A percentile compares a stretch with the other conserved stretches of the same genome.
These are phyloP conservation scores for Tylopilus plumbeoviolaceoides DNA, from an alignment of 768 basidiomycete genomes.

Conservation along the genomic window DNA sequence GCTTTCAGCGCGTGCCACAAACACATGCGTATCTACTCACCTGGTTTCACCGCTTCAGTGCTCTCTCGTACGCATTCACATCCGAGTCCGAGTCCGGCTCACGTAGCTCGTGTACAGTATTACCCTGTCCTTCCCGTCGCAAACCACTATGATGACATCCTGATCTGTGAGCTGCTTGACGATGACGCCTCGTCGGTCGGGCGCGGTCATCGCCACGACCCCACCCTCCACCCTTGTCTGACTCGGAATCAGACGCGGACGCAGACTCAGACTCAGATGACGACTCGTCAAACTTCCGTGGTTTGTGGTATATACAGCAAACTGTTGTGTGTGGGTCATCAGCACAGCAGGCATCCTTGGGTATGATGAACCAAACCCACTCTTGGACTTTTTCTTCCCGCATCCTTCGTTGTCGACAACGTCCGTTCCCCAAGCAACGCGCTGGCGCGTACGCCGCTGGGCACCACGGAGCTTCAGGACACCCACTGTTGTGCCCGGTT, in stretches of 20 bases:
- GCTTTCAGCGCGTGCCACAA: background rate
- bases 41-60: slow-evolving; percentile 26
- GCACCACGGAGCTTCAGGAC: slow-evolving; percentile 59
- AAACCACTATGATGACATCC: background rate
- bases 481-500: slow-evolving; percentile 34
- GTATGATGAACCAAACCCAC: slow-evolving; percentile 40
- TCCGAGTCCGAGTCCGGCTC: slow-evolving; percentile 21
- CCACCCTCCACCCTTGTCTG: slow-evolving; percentile 6
- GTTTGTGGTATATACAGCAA: slow-evolving; percentile 93
- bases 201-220: slow-evolving; percentile 7
- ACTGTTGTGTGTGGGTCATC: slow-evolving; percentile 43
- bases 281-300: slow-evolving; percentile 76
- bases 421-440: slow-evolving; percentile 80
- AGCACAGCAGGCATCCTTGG: too few relatives aligned
- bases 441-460: slow-evolving; percentile 40
- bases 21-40: background rate
- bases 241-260: slow-evolving; percentile 29
- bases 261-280: slow-evolving; percentile 61
- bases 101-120: slow-evolving; percentile 17
- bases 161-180: slow-evolving; percentile 5
- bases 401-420: slow-evolving; percentile 89
- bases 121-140: slow-evolving; percentile 7
- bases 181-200: slow-evolving; percentile 6
- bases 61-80: slow-evolving; percentile 50
- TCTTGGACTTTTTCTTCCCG: slow-evolving; percentile 90